phyloP scores from a whole-genome alignment of 2,329 filamentous ascomycete genomes.

The Neodidymelliopsis sp. region DNA sequence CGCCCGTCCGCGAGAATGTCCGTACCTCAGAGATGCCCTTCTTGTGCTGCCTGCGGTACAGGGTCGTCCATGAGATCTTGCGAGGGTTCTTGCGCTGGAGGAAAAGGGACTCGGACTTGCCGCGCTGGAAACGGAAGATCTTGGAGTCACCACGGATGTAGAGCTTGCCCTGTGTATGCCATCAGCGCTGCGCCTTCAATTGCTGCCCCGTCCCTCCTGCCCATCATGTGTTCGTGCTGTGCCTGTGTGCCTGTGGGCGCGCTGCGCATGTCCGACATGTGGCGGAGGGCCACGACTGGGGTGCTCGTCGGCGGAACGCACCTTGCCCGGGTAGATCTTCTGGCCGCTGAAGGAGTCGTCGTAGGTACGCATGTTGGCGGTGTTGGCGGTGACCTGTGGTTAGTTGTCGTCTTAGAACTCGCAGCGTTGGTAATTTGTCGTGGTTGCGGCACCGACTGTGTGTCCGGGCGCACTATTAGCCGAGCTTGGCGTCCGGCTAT shows the following conservation, averaged over 20 bases:
- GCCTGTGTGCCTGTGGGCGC: slow-evolving; percentile 8
- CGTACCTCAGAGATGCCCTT: slow-evolving; percentile 99
- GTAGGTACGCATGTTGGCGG: slow-evolving; percentile 76
- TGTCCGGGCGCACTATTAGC: slow-evolving; percentile 28
- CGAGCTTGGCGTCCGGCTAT: slow-evolving; percentile 21
- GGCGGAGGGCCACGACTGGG: slow-evolving; percentile 21
- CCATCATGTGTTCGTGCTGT: slow-evolving; percentile 25
- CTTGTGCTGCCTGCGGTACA: slow-evolving; percentile 98
- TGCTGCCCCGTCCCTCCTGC: slow-evolving; percentile 18
- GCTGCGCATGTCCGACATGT: slow-evolving; percentile 35
- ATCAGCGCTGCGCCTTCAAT: slow-evolving; percentile 39
- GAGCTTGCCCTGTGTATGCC: slow-evolving; percentile 83
- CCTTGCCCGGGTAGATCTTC: slow-evolving; percentile 84
- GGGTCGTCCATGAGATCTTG: slow-evolving; percentile 97
- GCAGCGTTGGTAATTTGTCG: slow-evolving; percentile 37
- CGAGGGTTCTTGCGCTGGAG: slow-evolving; percentile 99
- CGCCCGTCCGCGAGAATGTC: slow-evolving; percentile 18
- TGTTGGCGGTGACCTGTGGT: slow-evolving; percentile 51
- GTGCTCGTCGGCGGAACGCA: slow-evolving; percentile 54
- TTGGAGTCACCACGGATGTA: slow-evolving; percentile 99
- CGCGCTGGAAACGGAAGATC: slow-evolving; percentile 99
- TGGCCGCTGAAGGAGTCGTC: slow-evolving; percentile 79
- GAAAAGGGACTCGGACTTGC: slow-evolving; percentile 99
- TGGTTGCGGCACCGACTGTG: slow-evolving; percentile 21
- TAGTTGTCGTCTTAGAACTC: slow-evolving; percentile 45